These are phyloP conservation scores for Eimeria necatrix DNA, from an alignment of 169 alveolate genomes.

Conservation along the genomic window DNA sequence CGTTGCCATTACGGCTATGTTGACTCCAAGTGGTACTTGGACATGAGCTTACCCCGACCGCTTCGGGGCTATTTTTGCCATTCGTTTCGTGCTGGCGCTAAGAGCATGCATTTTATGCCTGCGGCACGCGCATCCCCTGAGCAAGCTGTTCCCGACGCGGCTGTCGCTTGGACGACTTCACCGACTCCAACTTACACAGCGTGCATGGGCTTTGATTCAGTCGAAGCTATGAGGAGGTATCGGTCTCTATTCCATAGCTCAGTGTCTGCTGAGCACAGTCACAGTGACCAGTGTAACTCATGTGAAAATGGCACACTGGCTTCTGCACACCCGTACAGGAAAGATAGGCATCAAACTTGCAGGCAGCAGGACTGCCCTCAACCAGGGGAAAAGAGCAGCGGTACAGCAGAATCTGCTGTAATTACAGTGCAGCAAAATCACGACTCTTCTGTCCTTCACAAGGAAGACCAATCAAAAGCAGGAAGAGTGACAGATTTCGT, in stretches of 20 bases:
- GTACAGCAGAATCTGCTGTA: neutral
- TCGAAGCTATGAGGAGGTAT: neutral
- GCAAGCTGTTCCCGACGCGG: neutral
- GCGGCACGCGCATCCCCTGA: neutral
- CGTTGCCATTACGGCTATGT: constrained; percentile 59
- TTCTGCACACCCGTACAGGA: neutral
- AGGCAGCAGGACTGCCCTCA: constrained; percentile 28
- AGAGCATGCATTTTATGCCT: neutral
- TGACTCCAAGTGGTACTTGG: constrained; percentile 68
- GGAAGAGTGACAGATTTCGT: too few species aligned
- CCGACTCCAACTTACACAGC: neutral
- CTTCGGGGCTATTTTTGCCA: neutral
- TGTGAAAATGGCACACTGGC: neutral
- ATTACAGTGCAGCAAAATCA: neutral
- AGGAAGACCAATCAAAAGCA: too few species aligned
- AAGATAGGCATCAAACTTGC: neutral
- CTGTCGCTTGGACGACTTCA: neutral
- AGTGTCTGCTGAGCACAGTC: constrained; percentile 22
- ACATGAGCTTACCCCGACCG: neutral
- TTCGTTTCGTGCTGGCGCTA: neutral
- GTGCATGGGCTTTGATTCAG: constrained; percentile 30
- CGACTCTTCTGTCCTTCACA: too few species aligned
- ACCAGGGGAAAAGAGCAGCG: neutral
- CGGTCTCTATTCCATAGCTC: constrained; percentile 12
- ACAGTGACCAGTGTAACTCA: neutral